Conservation (phyloP, 495 filamentous ascomycete genomes). For the Aspergillus diversus region DNA sequence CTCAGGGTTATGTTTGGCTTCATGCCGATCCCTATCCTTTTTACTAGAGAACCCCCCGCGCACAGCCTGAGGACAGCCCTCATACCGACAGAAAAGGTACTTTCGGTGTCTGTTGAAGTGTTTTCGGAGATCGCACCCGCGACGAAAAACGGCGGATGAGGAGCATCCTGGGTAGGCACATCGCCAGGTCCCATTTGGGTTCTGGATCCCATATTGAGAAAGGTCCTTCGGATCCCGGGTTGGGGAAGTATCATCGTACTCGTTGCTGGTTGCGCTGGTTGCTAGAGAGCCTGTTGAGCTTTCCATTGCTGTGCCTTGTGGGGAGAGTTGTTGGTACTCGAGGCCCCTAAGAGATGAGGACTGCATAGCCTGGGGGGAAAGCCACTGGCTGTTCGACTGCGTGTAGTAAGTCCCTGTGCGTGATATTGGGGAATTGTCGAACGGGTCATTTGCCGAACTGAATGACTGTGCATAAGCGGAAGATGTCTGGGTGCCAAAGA, state of each 20-base stretch:
- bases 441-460: neutral
- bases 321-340: neutral
- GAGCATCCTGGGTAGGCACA: conserved; percentile 62
- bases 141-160: conserved; percentile 57
- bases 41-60: conserved; percentile 65
- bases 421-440: conserved; percentile 1
- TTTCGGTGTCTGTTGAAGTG: conserved; percentile 67
- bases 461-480: conserved; percentile 5
- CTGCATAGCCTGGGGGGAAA: neutral
- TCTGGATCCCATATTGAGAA: conserved; percentile 35
- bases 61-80: conserved; percentile 59
- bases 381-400: neutral
- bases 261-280: conserved; percentile 5
- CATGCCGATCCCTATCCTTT: conserved; percentile 64
- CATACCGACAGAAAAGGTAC: conserved; percentile 63
- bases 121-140: conserved; percentile 67
- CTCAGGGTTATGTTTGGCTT: conserved; percentile 65
- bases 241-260: neutral
- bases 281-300: neutral
- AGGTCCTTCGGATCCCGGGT: conserved; percentile 18
- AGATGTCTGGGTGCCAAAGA: conserved; percentile 3
- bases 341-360: conserved; percentile 7
- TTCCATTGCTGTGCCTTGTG: conserved; percentile 2
- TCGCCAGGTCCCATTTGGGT: conserved; percentile 48
- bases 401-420: conserved; percentile 4